Conservation (phyloP, 164 flowering plant species). For the Platanus orientalis region DNA sequence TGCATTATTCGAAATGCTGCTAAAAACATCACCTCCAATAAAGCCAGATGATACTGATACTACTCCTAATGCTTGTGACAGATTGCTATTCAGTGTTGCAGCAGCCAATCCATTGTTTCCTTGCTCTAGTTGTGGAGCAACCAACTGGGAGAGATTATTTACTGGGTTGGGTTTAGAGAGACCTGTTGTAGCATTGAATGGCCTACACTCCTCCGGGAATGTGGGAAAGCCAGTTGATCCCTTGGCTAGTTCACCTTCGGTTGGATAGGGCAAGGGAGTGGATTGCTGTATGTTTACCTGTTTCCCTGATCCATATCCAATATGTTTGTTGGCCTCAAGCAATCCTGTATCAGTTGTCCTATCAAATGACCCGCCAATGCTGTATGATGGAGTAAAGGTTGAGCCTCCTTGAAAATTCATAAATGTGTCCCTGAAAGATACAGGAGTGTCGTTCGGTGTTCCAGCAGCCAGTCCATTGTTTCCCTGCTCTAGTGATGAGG, state of each 20-base stretch:
- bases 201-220: slow-evolving; percentile 18
- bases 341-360: slow-evolving; percentile 3
- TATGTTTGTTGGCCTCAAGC: slow-evolving; percentile 8
- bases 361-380: slow-evolving; percentile 10
- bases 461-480: slow-evolving; percentile 6
- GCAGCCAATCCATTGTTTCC: slow-evolving; percentile 9
- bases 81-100: slow-evolving; percentile 14
- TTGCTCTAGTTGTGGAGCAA: slow-evolving; percentile 28
- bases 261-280: slow-evolving; percentile 9
- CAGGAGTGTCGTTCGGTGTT: too few relatives aligned
- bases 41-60: slow-evolving; percentile 22
- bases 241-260: slow-evolving; percentile 22
- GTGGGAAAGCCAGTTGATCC: slow-evolving; percentile 13
- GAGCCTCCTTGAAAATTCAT: slow-evolving; percentile 20
- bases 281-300: slow-evolving; percentile 16
- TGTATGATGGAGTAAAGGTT: slow-evolving; percentile 11
- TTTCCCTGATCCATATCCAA: slow-evolving; percentile 11
- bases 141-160: slow-evolving; percentile 39
- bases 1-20: slow-evolving; percentile 19
- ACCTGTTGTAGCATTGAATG: slow-evolving; percentile 13
- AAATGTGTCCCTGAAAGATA: slow-evolving; percentile 12
- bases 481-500: slow-evolving; percentile 26
- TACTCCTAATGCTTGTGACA: slow-evolving; percentile 23
- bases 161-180: slow-evolving; percentile 12
- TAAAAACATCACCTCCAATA: slow-evolving; percentile 11